Conservation (phyloP, 176 grass and related monocot species). For the Eragrostis nindensis region DNA sequence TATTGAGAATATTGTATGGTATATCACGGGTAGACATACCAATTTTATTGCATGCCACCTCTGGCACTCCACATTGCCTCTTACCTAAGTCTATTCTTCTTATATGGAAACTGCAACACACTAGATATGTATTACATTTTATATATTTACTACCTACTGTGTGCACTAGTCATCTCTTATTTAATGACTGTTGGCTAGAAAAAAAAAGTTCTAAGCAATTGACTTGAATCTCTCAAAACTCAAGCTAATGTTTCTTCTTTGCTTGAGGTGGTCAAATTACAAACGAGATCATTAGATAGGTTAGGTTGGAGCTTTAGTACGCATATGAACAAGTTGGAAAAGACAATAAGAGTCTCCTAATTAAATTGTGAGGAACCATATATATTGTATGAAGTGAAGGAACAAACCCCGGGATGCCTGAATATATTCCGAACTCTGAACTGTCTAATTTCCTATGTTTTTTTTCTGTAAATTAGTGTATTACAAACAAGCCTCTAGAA, state of each 20-base stretch:
- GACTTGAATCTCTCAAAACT: not conserved
- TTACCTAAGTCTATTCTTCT: not conserved
- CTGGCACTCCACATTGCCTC: not conserved
- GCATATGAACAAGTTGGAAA: slow-evolving; percentile 11
- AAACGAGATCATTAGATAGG: not conserved
- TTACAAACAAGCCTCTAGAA: slow-evolving; percentile 15
- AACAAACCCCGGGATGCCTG: not conserved
- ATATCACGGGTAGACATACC: not conserved
- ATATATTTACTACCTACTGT: slow-evolving; percentile 37
- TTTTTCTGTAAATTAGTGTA: not conserved
- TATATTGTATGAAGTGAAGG: not conserved
- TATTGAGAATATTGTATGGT: not conserved
- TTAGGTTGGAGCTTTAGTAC: not conserved
- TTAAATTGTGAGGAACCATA: not conserved
- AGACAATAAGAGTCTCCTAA: not conserved
- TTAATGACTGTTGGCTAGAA: not conserved
- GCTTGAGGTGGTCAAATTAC: not conserved
- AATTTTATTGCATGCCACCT: slow-evolving; percentile 30
- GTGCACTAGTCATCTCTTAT: slow-evolving; percentile 1
- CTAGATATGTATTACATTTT: not conserved
- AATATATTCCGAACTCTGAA: not conserved
- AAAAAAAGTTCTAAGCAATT: not conserved
- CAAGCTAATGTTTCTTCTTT: not conserved
- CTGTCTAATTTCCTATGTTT: not conserved
- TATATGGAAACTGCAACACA: slow-evolving; percentile 2